phyloP scores from a whole-genome alignment of 495 filamentous ascomycete genomes.

The Hypoxylon fuscum region DNA sequence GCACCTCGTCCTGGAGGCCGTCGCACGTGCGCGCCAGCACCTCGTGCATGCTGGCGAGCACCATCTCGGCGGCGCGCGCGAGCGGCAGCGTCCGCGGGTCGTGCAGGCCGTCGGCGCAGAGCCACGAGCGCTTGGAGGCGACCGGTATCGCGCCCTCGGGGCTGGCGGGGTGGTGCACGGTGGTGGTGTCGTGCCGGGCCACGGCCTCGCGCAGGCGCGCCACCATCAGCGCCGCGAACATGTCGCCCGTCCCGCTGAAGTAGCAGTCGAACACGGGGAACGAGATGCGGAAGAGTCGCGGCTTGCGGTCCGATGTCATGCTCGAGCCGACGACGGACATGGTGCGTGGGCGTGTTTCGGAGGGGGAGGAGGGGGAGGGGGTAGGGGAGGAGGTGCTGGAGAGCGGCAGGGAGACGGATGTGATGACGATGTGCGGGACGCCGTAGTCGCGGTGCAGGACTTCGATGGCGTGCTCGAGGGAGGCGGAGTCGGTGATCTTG shows the following conservation, averaged over 20 bases:
- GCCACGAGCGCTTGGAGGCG: constrained; percentile 66
- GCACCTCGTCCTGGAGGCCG: no score
- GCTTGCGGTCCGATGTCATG: constrained; percentile 65
- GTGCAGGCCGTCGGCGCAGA: constrained; percentile 71
- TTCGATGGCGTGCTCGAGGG: constrained; percentile 75
- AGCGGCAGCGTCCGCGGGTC: constrained; percentile 80
- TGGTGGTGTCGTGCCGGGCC: constrained; percentile 23
- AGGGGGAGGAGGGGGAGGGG: constrained; percentile 41
- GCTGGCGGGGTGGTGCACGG: no score
- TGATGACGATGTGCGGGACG: constrained; percentile 92
- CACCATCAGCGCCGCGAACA: constrained; percentile 93
- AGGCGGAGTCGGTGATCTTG: constrained; percentile 78
- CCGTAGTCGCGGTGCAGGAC: constrained; percentile 78
- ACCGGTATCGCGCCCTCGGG: constrained; percentile 8
- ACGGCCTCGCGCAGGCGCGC: constrained; percentile 90
- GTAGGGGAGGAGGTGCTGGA: constrained; percentile 41
- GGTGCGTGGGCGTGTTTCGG: constrained; percentile 49
- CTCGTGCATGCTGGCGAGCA: constrained; percentile 91
- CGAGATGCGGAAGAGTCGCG: constrained; percentile 83
- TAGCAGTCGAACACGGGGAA: constrained; percentile 89
- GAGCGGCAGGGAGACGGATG: constrained; percentile 71
- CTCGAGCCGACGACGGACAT: constrained; percentile 84
- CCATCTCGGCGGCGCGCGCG: constrained; percentile 82
- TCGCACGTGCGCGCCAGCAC: constrained; percentile 80
- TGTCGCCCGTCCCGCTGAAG: constrained; percentile 96